Evolutionary conservation across 352 stramenopile species (phyloP).

Genomic region (Phytophthora citricola): DNA sequence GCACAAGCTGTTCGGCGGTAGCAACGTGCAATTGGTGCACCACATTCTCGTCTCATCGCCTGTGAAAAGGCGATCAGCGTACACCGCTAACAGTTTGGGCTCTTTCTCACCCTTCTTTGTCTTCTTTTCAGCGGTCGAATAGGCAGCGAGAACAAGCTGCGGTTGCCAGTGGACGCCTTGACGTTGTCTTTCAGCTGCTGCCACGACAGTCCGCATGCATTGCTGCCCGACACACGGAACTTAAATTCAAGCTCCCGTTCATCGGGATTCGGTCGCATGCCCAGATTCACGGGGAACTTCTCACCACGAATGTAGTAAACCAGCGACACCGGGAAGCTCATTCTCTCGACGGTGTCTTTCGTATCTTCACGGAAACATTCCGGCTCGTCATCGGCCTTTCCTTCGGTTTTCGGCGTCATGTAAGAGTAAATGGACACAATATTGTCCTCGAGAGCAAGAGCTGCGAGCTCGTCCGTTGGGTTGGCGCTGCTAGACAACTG

Average conservation of each 20-base stretch:
- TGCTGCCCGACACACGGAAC: slow-evolving; percentile 59
- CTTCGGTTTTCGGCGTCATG: slow-evolving; percentile 20
- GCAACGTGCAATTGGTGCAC: slow-evolving; percentile 79
- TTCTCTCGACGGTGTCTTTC: slow-evolving; percentile 39
- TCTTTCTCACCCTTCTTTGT: slow-evolving; percentile 30
- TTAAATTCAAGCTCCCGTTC: slow-evolving; percentile 47
- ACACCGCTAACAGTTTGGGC: slow-evolving; percentile 63
- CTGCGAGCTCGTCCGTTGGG: slow-evolving; percentile 57
- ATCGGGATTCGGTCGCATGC: slow-evolving; percentile 33
- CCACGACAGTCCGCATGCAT: slow-evolving; percentile 56
- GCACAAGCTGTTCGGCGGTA: slow-evolving; percentile 58
- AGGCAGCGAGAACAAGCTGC: slow-evolving; percentile 73
- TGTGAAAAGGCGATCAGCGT: slow-evolving; percentile 73
- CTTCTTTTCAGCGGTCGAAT: slow-evolving; percentile 45
- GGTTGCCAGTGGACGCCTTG: slow-evolving; percentile 64
- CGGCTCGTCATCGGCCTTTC: slow-evolving; percentile 9
- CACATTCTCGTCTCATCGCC: slow-evolving; percentile 84
- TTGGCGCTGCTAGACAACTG: slow-evolving; percentile 43
- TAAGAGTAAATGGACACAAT: slow-evolving; percentile 72
- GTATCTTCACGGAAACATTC: slow-evolving; percentile 30
- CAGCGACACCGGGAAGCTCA: slow-evolving; percentile 77
- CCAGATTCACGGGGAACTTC: slow-evolving; percentile 79
- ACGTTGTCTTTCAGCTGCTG: slow-evolving; percentile 64
- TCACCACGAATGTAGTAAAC: slow-evolving; percentile 81
- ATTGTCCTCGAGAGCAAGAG: slow-evolving; percentile 60